Conservation (phyloP, 345 rosid species). For the Corchorus olitorius region DNA sequence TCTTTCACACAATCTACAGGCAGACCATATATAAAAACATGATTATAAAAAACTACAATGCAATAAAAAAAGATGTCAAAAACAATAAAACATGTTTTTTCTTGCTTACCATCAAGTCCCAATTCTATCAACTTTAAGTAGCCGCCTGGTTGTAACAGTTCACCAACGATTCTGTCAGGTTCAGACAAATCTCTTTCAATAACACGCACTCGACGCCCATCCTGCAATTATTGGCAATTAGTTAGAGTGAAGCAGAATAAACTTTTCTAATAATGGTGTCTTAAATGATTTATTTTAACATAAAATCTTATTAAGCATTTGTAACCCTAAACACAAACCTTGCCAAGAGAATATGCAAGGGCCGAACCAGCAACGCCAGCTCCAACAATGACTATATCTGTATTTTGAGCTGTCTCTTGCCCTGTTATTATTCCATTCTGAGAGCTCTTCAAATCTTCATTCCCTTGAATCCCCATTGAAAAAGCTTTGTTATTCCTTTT, state of each 20-base stretch:
- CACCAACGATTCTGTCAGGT: constrained; percentile 33
- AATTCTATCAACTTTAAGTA: constrained; percentile 30
- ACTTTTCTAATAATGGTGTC: background rate
- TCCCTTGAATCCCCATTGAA: constrained; percentile 4
- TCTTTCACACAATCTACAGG: constrained; percentile 54
- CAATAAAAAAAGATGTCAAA: background rate
- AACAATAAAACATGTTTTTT: background rate
- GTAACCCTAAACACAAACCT: background rate
- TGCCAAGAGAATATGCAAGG: constrained; percentile 12
- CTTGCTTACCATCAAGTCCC: constrained; percentile 26
- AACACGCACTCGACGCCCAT: constrained; percentile 29
- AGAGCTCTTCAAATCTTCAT: background rate
- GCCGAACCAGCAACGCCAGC: constrained; percentile 14
- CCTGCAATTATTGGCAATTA: constrained; percentile 15
- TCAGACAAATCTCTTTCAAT: constrained; percentile 32
- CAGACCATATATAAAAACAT: background rate
- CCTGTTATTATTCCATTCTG: background rate
- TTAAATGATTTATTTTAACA: background rate
- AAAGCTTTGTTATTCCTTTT: background rate
- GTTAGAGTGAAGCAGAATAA: background rate
- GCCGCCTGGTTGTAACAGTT: constrained; percentile 32
- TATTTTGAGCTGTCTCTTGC: background rate
- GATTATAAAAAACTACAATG: background rate
- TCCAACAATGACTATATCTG: constrained; percentile 16
- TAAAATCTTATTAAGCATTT: background rate